Evolutionary conservation across 2,329 filamentous ascomycete species (phyloP), one percentile per base, ranked within the genome.

Genomic region (Teratosphaeria zuluensis): DNA sequence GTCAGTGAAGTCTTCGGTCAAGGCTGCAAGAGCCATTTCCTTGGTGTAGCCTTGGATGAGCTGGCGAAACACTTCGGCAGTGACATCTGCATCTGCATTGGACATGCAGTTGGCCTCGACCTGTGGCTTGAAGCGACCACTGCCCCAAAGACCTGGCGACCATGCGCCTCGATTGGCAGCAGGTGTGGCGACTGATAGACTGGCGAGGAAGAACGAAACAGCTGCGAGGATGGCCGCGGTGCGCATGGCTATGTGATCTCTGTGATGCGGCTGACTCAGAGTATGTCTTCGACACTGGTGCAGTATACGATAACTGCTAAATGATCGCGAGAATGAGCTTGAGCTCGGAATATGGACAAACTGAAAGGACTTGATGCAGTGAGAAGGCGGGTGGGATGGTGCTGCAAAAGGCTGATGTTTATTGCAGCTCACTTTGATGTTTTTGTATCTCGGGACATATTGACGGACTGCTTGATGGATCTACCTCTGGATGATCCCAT

Each of bases 21-120:
- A 53, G n/a, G 61, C 59, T 11, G 52, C 53, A 12, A 65, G 56
- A 21, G 66, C 66, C 11, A 66, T 19, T 14, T 56, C 59, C n/a
- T 62, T 59, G 56, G 58, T 61, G 56, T 68, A 68, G 57, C 61
- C 57, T 30, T 63, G 62, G 58, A 68, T 67, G 52, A 68, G 63
- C 46, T 55, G 42, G 46, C 59, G 65, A 60, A 68, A 68, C 56
- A 62, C 61, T 16, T 62, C 61, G 56, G 61, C 66, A 8, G 65
- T 56, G 6, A 56, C 28, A 2, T 57, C 48, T 8, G 66, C 65
- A 9, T 64, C 61, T 9, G 24, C 30, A 12, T 58, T 30, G 14
- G 21, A 28, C 8, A 58, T 24, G 54, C 57, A 58, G 14, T 54
- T 54, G 28, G 53, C 12, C 30, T 42, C 35, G 6, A 52, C 14